A percentile compares a stretch with the other conserved stretches of the same genome.
These are phyloP conservation scores for Furcasterigmium furcatum DNA, from an alignment of 2,329 filamentous ascomycete species.

Conservation along the genomic window DNA sequence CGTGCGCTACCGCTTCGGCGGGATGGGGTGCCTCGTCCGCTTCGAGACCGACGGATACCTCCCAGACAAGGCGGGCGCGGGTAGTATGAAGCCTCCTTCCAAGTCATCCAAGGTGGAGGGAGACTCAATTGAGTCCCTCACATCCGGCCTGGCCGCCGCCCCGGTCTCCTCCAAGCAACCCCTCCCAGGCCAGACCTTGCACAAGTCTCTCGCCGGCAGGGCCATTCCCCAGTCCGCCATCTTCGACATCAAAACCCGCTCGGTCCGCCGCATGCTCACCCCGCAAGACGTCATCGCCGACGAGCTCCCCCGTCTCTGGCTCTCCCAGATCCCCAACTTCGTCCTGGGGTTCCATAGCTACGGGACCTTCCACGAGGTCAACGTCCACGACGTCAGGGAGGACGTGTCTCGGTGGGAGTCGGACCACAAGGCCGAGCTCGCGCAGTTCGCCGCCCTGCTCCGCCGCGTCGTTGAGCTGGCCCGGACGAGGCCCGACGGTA, in stretches of 20 bases:
- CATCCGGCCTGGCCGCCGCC: not conserved
- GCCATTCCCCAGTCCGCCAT: conserved; percentile 24
- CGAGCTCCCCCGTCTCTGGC: conserved; percentile 39
- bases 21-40: conserved; percentile 46
- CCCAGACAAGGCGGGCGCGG: conserved; percentile 5
- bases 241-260: conserved; percentile 44
- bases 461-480: conserved; percentile 7
- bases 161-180: not conserved
- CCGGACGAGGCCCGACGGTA: not conserved
- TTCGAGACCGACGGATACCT: conserved; percentile 58
- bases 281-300: conserved; percentile 23
- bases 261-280: conserved; percentile 9
- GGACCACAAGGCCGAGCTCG: conserved; percentile 22
- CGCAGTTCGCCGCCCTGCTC: conserved; percentile 22
- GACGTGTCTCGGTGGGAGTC: conserved; percentile 32
- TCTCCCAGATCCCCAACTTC: conserved; percentile 32
- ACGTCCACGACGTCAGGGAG: conserved; percentile 23
- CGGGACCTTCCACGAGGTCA: conserved; percentile 31
- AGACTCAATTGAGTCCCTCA: not conserved
- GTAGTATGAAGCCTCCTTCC: not conserved
- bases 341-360: conserved; percentile 35
- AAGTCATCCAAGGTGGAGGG: not conserved
- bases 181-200: not conserved
- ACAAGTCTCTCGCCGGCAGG: conserved; percentile 15
- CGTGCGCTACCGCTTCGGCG: conserved; percentile 54